Conservation (phyloP, 2,329 filamentous ascomycete species). For the Aspergillus clavatus region DNA sequence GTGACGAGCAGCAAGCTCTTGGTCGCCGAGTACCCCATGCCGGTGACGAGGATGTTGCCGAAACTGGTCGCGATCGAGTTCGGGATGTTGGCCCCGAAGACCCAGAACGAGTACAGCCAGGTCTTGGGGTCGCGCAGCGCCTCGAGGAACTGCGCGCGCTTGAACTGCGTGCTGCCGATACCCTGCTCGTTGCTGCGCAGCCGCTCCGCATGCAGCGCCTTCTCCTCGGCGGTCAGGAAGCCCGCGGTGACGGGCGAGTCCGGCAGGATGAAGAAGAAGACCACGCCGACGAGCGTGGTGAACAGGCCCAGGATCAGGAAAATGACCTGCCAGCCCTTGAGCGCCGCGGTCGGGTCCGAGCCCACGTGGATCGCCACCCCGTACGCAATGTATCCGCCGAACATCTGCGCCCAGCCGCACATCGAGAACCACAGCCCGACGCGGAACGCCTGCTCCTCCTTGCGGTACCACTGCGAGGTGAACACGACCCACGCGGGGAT, state of each 20-base stretch:
- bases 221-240: slow-evolving; percentile 31
- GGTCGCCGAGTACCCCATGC: slow-evolving; percentile 33
- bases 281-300: slow-evolving; percentile 33
- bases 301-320: slow-evolving; percentile 36
- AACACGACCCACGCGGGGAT: slow-evolving; percentile 28
- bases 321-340: slow-evolving; percentile 36
- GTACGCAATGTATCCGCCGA: slow-evolving; percentile 37
- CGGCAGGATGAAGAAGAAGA: slow-evolving; percentile 36
- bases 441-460: slow-evolving; percentile 30
- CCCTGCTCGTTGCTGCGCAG: slow-evolving; percentile 35
- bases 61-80: slow-evolving; percentile 38
- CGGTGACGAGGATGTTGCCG: slow-evolving; percentile 36
- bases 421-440: slow-evolving; percentile 28
- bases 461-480: slow-evolving; percentile 29
- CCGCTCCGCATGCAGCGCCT: slow-evolving; percentile 28
- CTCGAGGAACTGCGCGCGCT: slow-evolving; percentile 32
- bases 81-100: slow-evolving; percentile 36
- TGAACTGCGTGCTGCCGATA: slow-evolving; percentile 32
- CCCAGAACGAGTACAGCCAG: slow-evolving; percentile 34
- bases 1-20: slow-evolving; percentile 36
- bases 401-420: slow-evolving; percentile 34
- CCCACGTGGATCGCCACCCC: slow-evolving; percentile 27
- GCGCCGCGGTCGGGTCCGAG: slow-evolving; percentile 22
- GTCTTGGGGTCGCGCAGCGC: slow-evolving; percentile 33
- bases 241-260: slow-evolving; percentile 31